Base-by-base conservation (phyloP, 495 filamentous ascomycete species). In the Filosporella fistucella region DNA sequence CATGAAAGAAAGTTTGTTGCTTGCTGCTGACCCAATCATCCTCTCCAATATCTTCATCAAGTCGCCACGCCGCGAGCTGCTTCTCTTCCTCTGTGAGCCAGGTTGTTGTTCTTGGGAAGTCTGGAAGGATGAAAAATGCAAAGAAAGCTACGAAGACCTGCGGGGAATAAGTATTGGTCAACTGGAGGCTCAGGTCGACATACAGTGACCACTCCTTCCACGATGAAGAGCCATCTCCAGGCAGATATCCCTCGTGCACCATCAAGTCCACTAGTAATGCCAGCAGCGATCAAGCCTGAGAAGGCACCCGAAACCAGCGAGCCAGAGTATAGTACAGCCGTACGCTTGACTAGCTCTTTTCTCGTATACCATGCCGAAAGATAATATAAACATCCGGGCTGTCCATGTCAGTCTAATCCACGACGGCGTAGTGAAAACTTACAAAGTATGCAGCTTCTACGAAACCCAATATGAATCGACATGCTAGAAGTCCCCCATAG, bases 21-120 rank as follows among this genome's bases (percentile, higher is more conserved):
- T 81, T 71, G 41, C 72, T 72, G 28, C 72, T 74, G 24, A 75
- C 65, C 83, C 78, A 84, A 62, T 90, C 86, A 51, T 85, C 83
- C 54, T 83, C 74, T 16, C 88, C 87, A 47, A 88, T 83, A 60
- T 93, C 87, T 53, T 87, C 82, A 47, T 85, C 75, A 11, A 89
- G 60, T 5, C 86, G 68, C 77, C 80, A 88, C 23, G 72, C 63
- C n/a, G n/a, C n/a, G n/a, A n/a, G n/a, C n/a, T n/a, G n/a, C n/a
- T n/a, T n/a, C n/a, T n/a, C n/a, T n/a, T n/a, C n/a, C n/a, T n/a
- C n/a, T n/a, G n/a, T n/a, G n/a, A n/a, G n/a, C n/a, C n/a, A n/a
- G n/a, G n/a, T n/a, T n/a, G n/a, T n/a, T n/a, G n/a, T n/a, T n/a
- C n/a, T n/a, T n/a, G n/a, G n/a, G n/a, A n/a, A n/a, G n/a, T n/a